Conservation (phyloP, 2,329 filamentous ascomycete genomes). For the Aspergillus sp. region DNA sequence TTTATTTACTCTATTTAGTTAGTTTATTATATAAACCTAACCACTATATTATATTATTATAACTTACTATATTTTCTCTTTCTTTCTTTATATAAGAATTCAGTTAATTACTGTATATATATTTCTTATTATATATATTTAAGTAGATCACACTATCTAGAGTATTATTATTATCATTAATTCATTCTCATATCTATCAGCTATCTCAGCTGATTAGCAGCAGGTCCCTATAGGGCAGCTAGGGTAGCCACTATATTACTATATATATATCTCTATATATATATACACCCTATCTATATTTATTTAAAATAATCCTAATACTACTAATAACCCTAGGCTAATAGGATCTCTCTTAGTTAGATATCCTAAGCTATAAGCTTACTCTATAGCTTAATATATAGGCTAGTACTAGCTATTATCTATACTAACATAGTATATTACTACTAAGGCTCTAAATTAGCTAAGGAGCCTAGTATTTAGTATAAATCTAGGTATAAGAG, state of each 20-base stretch:
- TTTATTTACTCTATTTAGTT: too few relatives aligned
- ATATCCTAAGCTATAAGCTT: too few relatives aligned
- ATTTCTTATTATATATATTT: too few relatives aligned
- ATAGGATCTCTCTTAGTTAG: not conserved
- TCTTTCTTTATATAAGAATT: too few relatives aligned
- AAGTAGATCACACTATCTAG: not conserved
- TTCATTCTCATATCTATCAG: not conserved
- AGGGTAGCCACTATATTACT: not conserved
- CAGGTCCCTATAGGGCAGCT: not conserved
- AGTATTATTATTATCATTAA: slow-evolving; percentile 1
- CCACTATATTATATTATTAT: too few relatives aligned
- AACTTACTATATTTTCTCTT: too few relatives aligned
- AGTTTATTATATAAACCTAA: too few relatives aligned
- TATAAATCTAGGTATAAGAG: not conserved
- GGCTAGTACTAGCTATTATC: not conserved
- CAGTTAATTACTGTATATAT: too few relatives aligned
- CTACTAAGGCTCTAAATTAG: not conserved
- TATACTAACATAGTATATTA: not conserved
- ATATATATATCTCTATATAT: not conserved
- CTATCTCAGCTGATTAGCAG: not conserved
- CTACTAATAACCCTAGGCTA: not conserved
- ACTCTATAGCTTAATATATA: not conserved
- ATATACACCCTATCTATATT: not conserved
- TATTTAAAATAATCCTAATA: not conserved
- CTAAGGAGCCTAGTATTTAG: not conserved